Percentiles rank a stretch among this genome's conserved stretches.
Evolutionary conservation across 1,284 basidiomycete species (phyloP).

Genomic region (Cutaneotrichosporon dermatis): DNA sequence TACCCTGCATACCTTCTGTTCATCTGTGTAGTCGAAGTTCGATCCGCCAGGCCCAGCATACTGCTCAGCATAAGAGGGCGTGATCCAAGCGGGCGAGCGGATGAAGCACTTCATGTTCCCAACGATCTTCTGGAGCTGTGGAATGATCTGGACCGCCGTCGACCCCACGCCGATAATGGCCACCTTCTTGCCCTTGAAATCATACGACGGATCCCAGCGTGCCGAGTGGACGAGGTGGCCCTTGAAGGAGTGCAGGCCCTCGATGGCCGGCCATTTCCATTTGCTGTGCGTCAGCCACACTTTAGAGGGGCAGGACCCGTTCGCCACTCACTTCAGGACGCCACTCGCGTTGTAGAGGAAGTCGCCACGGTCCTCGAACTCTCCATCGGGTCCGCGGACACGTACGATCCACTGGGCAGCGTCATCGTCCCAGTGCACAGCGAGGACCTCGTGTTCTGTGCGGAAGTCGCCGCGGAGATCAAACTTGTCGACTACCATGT

Average conservation of each 20-base stretch:
- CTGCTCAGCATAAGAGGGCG: background rate
- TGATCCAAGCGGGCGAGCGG: slow-evolving; percentile 22
- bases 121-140: slow-evolving; percentile 18
- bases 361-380: slow-evolving; percentile 26
- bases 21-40: slow-evolving; percentile 9
- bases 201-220: slow-evolving; percentile 13
- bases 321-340: slow-evolving; percentile 7
- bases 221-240: slow-evolving; percentile 31
- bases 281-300: slow-evolving; percentile 2
- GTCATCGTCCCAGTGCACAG: slow-evolving; percentile 28
- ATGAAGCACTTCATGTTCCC: slow-evolving; percentile 28
- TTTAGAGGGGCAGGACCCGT: background rate
- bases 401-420: slow-evolving; percentile 30
- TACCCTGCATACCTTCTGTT: background rate
- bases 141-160: slow-evolving; percentile 28
- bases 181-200: slow-evolving; percentile 12
- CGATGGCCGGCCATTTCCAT: slow-evolving; percentile 27
- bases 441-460: slow-evolving; percentile 26
- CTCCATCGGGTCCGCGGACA: slow-evolving; percentile 12
- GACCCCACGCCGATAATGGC: slow-evolving; percentile 20
- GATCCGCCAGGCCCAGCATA: slow-evolving; percentile 22
- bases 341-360: slow-evolving; percentile 37
- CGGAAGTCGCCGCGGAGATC: slow-evolving; percentile 30
- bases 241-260: slow-evolving; percentile 24
- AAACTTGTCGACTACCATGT: slow-evolving; percentile 25